Conservation (phyloP, 108 stramenopile genomes). For the Mediolabrus comicus region DNA sequence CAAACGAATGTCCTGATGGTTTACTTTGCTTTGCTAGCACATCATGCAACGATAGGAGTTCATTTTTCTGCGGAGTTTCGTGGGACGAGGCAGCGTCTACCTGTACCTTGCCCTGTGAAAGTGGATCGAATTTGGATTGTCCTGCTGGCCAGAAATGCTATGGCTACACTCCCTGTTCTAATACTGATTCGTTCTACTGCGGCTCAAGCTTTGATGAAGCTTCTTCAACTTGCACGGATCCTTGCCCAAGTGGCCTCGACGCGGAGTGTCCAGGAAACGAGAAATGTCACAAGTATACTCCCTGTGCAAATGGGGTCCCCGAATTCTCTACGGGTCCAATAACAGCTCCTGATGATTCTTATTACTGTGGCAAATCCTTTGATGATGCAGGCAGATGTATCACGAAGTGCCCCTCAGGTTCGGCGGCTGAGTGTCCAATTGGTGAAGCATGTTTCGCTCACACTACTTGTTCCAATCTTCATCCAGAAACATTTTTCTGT, state of each 20-base stretch:
- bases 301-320: conserved; percentile 29
- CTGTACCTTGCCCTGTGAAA: conserved; percentile 67
- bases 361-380: conserved; percentile 69
- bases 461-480: conserved; percentile 41
- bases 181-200: conserved; percentile 34
- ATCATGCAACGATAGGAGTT: conserved; percentile 20
- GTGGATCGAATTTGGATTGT: conserved; percentile 59
- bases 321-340: background rate
- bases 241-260: conserved; percentile 36
- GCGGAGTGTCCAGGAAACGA: conserved; percentile 25
- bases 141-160: conserved; percentile 71
- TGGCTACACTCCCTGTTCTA: conserved; percentile 75
- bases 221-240: conserved; percentile 19
- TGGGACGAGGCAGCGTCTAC: conserved; percentile 78
- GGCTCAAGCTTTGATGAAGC: conserved; percentile 42
- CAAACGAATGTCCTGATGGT: conserved; percentile 26
- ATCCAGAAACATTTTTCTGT: conserved; percentile 48
- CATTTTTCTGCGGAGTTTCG: conserved; percentile 72
- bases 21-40: conserved; percentile 39
- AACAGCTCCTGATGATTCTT: conserved; percentile 11
- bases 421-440: conserved; percentile 52
- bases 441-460: conserved; percentile 65
- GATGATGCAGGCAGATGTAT: conserved; percentile 38
- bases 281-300: conserved; percentile 38
- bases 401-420: conserved; percentile 56